phyloP scores from a whole-genome alignment of 495 filamentous ascomycete species.

The Sphaerosporella brunnea region DNA sequence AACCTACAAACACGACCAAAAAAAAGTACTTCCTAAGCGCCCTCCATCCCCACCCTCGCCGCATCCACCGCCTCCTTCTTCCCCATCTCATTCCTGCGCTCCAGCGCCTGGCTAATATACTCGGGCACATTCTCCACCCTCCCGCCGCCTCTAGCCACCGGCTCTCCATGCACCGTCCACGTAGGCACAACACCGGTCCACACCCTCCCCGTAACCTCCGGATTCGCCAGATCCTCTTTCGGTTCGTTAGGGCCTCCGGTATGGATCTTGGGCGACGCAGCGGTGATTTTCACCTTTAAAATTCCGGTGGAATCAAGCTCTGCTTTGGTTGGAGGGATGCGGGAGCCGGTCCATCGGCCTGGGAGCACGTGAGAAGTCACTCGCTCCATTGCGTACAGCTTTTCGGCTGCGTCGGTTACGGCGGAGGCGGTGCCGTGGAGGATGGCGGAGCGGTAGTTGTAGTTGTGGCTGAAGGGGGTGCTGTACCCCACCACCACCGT shows the following conservation, averaged over 20 bases:
- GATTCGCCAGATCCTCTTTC: conserved; percentile 44
- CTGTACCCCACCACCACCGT: neutral
- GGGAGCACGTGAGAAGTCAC: conserved; percentile 52
- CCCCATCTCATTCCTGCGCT: conserved; percentile 36
- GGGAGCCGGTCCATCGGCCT: conserved; percentile 49
- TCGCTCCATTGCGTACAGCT: conserved; percentile 64
- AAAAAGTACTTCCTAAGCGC: no score
- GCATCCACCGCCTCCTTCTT: conserved; percentile 37
- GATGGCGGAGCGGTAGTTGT: conserved; percentile 75
- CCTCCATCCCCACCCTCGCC: no score
- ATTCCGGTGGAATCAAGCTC: conserved; percentile 69
- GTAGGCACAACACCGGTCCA: conserved; percentile 82
- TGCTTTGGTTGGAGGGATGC: conserved; percentile 50
- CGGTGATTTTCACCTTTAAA: conserved; percentile 47
- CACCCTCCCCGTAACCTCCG: conserved; percentile 39
- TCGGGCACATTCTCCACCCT: conserved; percentile 40
- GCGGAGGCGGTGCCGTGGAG: conserved; percentile 57
- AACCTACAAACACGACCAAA: no score
- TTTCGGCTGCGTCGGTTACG: conserved; percentile 51
- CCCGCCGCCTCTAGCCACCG: conserved; percentile 47
- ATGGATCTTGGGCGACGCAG: conserved; percentile 65
- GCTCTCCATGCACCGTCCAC: conserved; percentile 46
- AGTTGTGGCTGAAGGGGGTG: conserved; percentile 59
- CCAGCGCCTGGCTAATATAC: conserved; percentile 43
- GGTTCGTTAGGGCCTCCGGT: conserved; percentile 54